A percentile compares a stretch with the other conserved stretches of the same genome.
These are phyloP conservation scores for Porcisia hertigi DNA, from an alignment of 208 protist species.

Conservation along the genomic window DNA sequence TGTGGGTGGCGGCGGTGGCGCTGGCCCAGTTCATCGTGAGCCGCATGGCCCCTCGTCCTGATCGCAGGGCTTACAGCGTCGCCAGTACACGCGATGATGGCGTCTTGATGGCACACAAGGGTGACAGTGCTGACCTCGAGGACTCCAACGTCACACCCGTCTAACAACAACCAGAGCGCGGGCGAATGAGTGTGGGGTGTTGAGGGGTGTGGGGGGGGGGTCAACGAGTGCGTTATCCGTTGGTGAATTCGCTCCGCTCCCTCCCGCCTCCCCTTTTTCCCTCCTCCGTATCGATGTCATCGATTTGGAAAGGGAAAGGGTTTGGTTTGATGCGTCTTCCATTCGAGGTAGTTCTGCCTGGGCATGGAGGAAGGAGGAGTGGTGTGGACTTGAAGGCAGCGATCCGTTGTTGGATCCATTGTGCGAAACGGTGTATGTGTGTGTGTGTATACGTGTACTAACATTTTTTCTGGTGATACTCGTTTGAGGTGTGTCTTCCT, in stretches of 20 bases:
- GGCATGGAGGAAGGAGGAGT: background rate
- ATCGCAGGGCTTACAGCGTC: background rate
- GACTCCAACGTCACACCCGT: background rate
- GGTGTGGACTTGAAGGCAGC: no score
- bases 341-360: background rate
- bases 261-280: background rate
- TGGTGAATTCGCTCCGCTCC: background rate
- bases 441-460: background rate
- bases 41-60: background rate
- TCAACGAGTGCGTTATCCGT: background rate
- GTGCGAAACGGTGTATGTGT: background rate
- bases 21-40: constrained; percentile 22
- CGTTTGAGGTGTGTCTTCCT: no score
- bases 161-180: background rate
- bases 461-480: background rate
- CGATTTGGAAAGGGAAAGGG: background rate
- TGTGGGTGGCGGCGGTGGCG: constrained; percentile 25
- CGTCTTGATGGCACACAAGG: background rate
- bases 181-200: background rate
- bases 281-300: background rate
- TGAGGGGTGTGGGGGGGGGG: background rate
- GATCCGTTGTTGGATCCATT: background rate
- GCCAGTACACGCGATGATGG: background rate
- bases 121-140: background rate
- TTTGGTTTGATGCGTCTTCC: background rate